Conservation (phyloP, 352 stramenopile genomes). For the Globisporangium abappressorium region DNA sequence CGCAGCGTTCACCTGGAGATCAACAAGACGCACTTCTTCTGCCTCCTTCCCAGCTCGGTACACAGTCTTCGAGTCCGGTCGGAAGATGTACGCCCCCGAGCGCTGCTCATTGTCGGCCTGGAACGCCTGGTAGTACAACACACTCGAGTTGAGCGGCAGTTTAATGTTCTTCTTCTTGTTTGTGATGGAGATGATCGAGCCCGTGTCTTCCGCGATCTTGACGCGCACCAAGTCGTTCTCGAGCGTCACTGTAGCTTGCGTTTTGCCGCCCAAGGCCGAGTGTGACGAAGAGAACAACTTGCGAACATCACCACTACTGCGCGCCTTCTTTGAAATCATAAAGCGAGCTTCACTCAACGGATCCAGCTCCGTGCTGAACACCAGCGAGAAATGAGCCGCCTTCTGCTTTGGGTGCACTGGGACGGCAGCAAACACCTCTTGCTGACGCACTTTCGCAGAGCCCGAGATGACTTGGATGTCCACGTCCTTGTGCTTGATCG, state of each 20-base stretch:
- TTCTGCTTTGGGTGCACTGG: constrained; percentile 48
- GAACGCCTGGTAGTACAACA: constrained; percentile 70
- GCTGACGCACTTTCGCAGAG: constrained; percentile 28
- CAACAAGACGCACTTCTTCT: constrained; percentile 37
- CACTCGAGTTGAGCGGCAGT: constrained; percentile 40
- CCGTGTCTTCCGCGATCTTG: constrained; percentile 49
- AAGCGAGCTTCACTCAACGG: constrained; percentile 50
- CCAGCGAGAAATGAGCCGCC: constrained; percentile 57
- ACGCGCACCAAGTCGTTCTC: constrained; percentile 62
- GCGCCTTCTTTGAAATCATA: constrained; percentile 41
- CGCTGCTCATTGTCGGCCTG: constrained; percentile 57
- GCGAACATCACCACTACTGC: neutral
- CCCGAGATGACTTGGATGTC: constrained; percentile 39
- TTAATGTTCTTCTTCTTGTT: constrained; percentile 77
- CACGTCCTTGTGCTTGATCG: constrained; percentile 43
- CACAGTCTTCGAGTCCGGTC: constrained; percentile 78
- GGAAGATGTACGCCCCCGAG: constrained; percentile 97
- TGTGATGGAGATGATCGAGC: constrained; percentile 51
- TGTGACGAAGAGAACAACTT: neutral
- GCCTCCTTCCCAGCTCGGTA: constrained; percentile 32
- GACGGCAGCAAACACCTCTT: constrained; percentile 53
- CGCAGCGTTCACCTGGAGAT: constrained; percentile 33
- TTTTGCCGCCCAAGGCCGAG: neutral
- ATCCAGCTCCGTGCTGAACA: constrained; percentile 61
- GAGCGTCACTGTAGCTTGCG: constrained; percentile 34